Conservation (phyloP, 441 rosid species). For the Mallotus repandus region DNA sequence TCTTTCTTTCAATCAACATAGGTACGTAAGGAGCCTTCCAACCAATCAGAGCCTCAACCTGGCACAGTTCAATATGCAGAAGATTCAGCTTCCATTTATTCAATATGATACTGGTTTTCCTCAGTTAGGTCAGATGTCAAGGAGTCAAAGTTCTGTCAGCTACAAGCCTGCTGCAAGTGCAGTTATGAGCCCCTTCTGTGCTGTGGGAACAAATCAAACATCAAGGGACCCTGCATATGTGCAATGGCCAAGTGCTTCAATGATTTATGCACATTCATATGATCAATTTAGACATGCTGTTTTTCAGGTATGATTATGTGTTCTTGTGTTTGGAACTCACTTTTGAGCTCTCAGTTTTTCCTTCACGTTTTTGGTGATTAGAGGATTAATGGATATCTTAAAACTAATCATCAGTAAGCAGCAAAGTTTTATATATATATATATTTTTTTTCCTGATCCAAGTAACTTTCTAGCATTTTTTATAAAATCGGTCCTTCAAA, state of each 20-base stretch:
- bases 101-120: slow-evolving; percentile 59
- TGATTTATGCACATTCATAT: slow-evolving; percentile 89
- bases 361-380: too few relatives aligned
- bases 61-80: slow-evolving; percentile 61
- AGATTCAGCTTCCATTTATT: slow-evolving; percentile 62
- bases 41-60: slow-evolving; percentile 50
- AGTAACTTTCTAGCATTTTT: neutral
- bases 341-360: too few relatives aligned
- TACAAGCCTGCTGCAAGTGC: slow-evolving; percentile 56
- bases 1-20: slow-evolving; percentile 28
- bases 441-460: too few relatives aligned
- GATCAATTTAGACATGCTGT: slow-evolving; percentile 75
- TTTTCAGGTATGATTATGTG: slow-evolving; percentile 58
- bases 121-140: slow-evolving; percentile 56
- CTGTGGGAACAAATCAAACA: slow-evolving; percentile 47
- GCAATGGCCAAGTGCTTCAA: slow-evolving; percentile 84
- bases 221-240: slow-evolving; percentile 55
- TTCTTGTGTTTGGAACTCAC: too few relatives aligned
- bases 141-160: slow-evolving; percentile 47
- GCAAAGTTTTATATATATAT: too few relatives aligned
- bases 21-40: slow-evolving; percentile 78
- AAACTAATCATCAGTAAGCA: too few relatives aligned
- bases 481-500: neutral
- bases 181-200: slow-evolving; percentile 56
- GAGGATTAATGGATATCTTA: too few relatives aligned